Evolutionary conservation across 169 alveolate species (phyloP).

Genomic region (Fabrea salina): DNA sequence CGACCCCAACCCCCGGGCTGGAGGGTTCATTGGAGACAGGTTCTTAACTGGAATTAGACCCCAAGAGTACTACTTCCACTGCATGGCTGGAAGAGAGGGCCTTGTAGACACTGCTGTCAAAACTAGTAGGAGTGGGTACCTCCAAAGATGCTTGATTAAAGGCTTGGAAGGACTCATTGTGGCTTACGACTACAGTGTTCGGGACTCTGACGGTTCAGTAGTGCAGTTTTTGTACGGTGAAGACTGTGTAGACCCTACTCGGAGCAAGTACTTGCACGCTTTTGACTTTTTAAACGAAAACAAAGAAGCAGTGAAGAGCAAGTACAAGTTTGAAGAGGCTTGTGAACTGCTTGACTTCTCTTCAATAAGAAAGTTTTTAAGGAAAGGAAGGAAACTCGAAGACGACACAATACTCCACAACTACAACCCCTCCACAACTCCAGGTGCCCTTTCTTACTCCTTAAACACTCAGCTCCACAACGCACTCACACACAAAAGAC

Average conservation of each 20-base stretch:
- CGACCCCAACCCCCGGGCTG: conserved; percentile 95
- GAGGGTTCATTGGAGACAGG: conserved; percentile 96
- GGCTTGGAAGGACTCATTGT: conserved; percentile 93
- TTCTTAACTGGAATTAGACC: conserved; percentile 96
- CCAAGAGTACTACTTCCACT: conserved; percentile 97
- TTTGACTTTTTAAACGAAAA: conserved; percentile 79
- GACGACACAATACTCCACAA: neutral
- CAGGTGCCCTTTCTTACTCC: neutral
- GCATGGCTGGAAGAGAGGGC: conserved; percentile 99
- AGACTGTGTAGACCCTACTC: conserved; percentile 94
- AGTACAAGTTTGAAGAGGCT: conserved; percentile 55
- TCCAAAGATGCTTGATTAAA: conserved; percentile 96
- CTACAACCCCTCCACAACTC: neutral
- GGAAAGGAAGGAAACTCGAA: conserved; percentile 29
- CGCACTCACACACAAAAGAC: neutral
- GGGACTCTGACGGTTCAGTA: conserved; percentile 94
- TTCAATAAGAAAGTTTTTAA: conserved; percentile 39
- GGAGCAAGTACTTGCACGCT: conserved; percentile 85
- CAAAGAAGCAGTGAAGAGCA: conserved; percentile 49
- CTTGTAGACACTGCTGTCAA: conserved; percentile 98
- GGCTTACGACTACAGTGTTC: conserved; percentile 96
- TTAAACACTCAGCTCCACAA: neutral
- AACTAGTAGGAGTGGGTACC: conserved; percentile 96
- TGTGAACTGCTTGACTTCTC: conserved; percentile 49
- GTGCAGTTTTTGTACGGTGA: conserved; percentile 98